Evolutionary conservation across 2,329 filamentous ascomycete species (phyloP).

Genomic region (Aspergillus sp.): DNA sequence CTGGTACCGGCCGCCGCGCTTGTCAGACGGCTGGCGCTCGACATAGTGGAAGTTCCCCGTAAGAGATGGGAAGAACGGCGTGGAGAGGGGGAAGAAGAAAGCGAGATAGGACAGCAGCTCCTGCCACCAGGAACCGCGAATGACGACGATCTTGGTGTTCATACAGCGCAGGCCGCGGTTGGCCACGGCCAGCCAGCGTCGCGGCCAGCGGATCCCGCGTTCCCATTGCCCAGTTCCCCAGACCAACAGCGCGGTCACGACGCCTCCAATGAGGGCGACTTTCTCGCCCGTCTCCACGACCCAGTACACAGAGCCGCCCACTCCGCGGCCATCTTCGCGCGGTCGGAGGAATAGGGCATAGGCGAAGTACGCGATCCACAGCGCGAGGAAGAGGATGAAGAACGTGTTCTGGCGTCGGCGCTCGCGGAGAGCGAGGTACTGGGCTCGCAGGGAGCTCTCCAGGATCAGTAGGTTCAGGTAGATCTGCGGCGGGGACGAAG

Average conservation of each 20-base stretch:
- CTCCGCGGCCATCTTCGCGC: conserved; percentile 83
- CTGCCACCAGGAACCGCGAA: conserved; percentile 70
- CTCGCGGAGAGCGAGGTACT: conserved; percentile 83
- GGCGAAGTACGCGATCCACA: conserved; percentile 77
- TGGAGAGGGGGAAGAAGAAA: conserved; percentile 69
- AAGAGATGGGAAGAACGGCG: conserved; percentile 53
- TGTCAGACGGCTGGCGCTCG: conserved; percentile 45
- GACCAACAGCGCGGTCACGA: conserved; percentile 76
- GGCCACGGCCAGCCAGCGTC: conserved; percentile 78
- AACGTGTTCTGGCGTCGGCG: conserved; percentile 87
- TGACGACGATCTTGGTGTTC: conserved; percentile 92
- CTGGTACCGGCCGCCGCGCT: conserved; percentile 27
- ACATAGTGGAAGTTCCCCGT: conserved; percentile 67
- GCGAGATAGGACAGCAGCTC: conserved; percentile 63
- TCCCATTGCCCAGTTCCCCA: conserved; percentile 98
- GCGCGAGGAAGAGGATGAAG: conserved; percentile 67
- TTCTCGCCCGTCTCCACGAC: conserved; percentile 83
- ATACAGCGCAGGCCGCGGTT: conserved; percentile 85
- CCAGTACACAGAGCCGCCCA: conserved; percentile 95
- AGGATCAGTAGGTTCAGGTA: conserved; percentile 97
- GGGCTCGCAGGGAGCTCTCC: conserved; percentile 83
- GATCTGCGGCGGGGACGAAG: conserved; percentile 89
- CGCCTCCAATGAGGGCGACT: conserved; percentile 80
- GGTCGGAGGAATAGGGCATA: conserved; percentile 91
- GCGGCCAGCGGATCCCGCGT: conserved; percentile 84